Evolutionary conservation across 1,139 yeast genomes (phyloP).

Genomic region (Arxiozyma telluris): DNA sequence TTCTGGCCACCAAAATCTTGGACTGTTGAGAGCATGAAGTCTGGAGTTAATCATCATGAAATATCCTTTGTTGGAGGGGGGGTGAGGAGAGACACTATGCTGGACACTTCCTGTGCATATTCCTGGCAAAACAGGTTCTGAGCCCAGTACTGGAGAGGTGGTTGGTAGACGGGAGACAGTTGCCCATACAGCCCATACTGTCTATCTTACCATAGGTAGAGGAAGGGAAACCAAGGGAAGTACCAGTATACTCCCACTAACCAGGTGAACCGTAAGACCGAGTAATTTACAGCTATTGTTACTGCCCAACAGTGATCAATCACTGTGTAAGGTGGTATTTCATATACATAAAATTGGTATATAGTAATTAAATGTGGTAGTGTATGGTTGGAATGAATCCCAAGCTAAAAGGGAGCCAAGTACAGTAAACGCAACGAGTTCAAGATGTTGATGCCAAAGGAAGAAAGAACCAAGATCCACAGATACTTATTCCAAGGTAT

Average conservation of each 20-base stretch:
- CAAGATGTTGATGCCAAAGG: constrained; percentile 94
- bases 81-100: not conserved
- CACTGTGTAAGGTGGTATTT: not conserved
- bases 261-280: not conserved
- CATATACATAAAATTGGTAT: constrained; percentile 1
- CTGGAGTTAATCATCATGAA: not conserved
- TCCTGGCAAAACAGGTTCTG: not conserved
- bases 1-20: not conserved
- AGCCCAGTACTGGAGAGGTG: not conserved
- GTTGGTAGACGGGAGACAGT: not conserved
- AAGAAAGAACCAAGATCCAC: constrained; percentile 99
- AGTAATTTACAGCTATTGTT: not conserved
- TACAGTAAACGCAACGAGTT: constrained; percentile 2
- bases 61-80: not conserved
- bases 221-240: not conserved
- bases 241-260: not conserved
- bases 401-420: not conserved
- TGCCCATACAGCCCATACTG: not conserved
- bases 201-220: not conserved
- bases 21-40: not conserved
- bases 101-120: not conserved
- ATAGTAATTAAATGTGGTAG: not conserved
- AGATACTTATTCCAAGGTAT: constrained; percentile 96
- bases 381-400: not conserved
- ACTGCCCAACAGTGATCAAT: not conserved